phyloP scores from a whole-genome alignment of 2,329 filamentous ascomycete species.

The Pseudofabraea citricarpa region DNA sequence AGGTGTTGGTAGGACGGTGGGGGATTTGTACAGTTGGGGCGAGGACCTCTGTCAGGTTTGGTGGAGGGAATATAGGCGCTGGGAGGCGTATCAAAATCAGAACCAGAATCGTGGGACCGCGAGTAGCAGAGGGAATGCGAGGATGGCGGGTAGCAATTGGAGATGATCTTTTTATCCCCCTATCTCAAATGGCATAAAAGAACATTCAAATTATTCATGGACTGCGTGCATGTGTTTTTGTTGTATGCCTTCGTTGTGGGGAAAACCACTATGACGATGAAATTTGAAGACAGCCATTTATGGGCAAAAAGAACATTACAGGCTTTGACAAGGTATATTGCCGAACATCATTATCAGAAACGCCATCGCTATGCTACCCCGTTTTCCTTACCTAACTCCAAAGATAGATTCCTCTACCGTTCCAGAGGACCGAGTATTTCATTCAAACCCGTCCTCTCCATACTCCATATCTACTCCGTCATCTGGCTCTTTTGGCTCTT shows the following conservation, averaged over 20 bases:
- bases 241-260: too few relatives aligned
- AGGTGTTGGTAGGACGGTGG: slow-evolving; percentile 58
- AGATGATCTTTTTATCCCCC: slow-evolving; percentile 11
- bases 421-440: too few relatives aligned
- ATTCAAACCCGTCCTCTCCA: slow-evolving; percentile 32
- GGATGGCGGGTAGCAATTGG: slow-evolving; percentile 22
- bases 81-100: slow-evolving; percentile 37
- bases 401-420: background rate
- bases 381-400: slow-evolving; percentile 4
- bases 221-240: too few relatives aligned
- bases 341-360: too few relatives aligned
- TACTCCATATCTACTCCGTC: slow-evolving; percentile 55
- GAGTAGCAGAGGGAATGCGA: slow-evolving; percentile 11
- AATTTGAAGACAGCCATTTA: too few relatives aligned
- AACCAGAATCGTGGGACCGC: slow-evolving; percentile 32
- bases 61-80: slow-evolving; percentile 51
- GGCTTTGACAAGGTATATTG: background rate
- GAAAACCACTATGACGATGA: too few relatives aligned
- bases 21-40: slow-evolving; percentile 51
- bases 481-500: slow-evolving; percentile 79
- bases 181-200: too few relatives aligned
- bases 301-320: too few relatives aligned
- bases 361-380: slow-evolving; percentile 13
- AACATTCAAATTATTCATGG: too few relatives aligned
- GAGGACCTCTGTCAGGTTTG: slow-evolving; percentile 48